phyloP scores from a whole-genome alignment of 106 monocot species.

The Cymbidium sinense region DNA sequence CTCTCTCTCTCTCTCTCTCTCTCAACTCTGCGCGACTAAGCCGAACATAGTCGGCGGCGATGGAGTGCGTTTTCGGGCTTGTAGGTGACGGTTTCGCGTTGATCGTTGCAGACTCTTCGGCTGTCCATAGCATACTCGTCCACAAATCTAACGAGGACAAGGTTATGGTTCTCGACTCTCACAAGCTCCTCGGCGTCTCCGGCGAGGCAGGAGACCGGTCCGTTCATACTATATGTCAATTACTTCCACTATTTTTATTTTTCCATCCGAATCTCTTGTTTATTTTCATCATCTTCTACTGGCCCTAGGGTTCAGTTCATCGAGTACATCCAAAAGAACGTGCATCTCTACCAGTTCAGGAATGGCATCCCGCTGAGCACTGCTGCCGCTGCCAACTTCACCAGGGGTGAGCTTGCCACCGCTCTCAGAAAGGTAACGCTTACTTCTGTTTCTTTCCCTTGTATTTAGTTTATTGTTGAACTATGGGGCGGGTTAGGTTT shows the following conservation, averaged over 20 bases:
- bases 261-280: background rate
- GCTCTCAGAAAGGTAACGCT: slow-evolving; percentile 77
- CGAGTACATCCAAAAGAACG: slow-evolving; percentile 95
- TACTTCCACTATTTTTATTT: background rate
- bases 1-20: background rate
- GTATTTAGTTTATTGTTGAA: background rate
- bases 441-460: background rate
- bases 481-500: slow-evolving; percentile 5
- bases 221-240: background rate
- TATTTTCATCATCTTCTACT: background rate
- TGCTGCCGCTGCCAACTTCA: slow-evolving; percentile 81
- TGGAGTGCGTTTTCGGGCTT: slow-evolving; percentile 90
- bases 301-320: slow-evolving; percentile 85
- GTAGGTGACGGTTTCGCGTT: slow-evolving; percentile 49
- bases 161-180: slow-evolving; percentile 84
- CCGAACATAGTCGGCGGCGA: slow-evolving; percentile 4
- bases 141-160: slow-evolving; percentile 92
- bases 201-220: slow-evolving; percentile 81
- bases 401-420: slow-evolving; percentile 87
- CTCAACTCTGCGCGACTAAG: background rate
- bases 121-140: slow-evolving; percentile 78
- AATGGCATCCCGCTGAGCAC: slow-evolving; percentile 88
- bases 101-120: slow-evolving; percentile 40
- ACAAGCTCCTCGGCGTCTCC: slow-evolving; percentile 89
- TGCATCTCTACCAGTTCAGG: slow-evolving; percentile 88